A percentile compares a stretch with the other conserved stretches of the same genome.
Evolutionary conservation across 306 rosid species (phyloP).

Genomic region (Sicyos baderoa): DNA sequence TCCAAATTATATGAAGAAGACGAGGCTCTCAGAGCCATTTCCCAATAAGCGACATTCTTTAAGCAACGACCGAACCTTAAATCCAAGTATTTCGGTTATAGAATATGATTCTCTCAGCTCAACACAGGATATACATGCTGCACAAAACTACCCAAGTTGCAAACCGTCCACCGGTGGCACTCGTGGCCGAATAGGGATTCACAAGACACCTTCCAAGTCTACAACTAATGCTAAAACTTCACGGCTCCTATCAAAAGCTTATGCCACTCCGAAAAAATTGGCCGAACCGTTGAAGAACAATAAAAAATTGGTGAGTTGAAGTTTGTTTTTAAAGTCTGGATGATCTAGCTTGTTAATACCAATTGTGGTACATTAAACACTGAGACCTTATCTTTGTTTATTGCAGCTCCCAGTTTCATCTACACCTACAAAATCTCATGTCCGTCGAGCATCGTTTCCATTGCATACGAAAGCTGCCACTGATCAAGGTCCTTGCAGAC

Average conservation of each 20-base stretch:
- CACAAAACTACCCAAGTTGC: constrained; percentile 39
- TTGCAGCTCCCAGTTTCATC: constrained; percentile 52
- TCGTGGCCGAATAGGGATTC: constrained; percentile 34
- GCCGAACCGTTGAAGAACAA: constrained; percentile 41
- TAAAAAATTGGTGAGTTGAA: constrained; percentile 39
- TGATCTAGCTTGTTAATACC: constrained; percentile 10
- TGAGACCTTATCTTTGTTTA: constrained; percentile 2
- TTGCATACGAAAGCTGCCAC: constrained; percentile 36
- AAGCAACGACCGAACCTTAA: constrained; percentile 59
- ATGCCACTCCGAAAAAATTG: constrained; percentile 41
- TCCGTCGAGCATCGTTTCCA: constrained; percentile 82
- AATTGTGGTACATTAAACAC: background rate
- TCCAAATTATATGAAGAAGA: constrained; percentile 50
- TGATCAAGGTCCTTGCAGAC: constrained; percentile 35
- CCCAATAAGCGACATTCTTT: constrained; percentile 47
- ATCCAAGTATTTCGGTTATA: constrained; percentile 76
- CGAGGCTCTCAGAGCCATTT: constrained; percentile 59
- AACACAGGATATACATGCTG: constrained; percentile 56
- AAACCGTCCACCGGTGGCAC: constrained; percentile 35
- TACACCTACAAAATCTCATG: constrained; percentile 32
- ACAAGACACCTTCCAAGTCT: constrained; percentile 46
- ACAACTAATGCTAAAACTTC: constrained; percentile 35
- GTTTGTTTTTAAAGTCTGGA: background rate
- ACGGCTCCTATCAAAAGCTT: constrained; percentile 41
- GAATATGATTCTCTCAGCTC: constrained; percentile 67